A percentile compares a stretch with the other conserved stretches of the same genome.
phyloP scores from a whole-genome alignment of 305 asterid genomes.

The Plantago rigida region DNA sequence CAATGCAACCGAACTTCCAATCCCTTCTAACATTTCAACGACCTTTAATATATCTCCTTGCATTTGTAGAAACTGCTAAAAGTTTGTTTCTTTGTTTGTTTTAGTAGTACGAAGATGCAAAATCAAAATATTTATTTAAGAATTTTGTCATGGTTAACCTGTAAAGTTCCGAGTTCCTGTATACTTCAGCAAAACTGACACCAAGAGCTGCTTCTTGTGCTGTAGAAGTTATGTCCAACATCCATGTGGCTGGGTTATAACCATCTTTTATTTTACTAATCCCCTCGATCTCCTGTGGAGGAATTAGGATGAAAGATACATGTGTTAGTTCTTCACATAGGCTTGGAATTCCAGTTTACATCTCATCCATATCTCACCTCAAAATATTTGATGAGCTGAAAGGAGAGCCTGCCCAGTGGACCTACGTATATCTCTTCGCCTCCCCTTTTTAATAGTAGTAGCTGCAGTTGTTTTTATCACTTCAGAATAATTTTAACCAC shows the following conservation, averaged over 20 bases:
- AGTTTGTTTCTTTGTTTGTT: not conserved
- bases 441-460: constrained; percentile 48
- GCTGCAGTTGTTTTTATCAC: constrained; percentile 15
- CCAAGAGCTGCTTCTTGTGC: constrained; percentile 24
- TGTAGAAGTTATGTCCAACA: constrained; percentile 37
- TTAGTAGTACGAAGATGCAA: not conserved
- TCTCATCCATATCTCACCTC: constrained; percentile 27
- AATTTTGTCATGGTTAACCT: constrained; percentile 21
- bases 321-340: constrained; percentile 1
- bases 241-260: constrained; percentile 46
- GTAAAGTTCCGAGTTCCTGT: constrained; percentile 35
- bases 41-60: not conserved
- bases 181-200: constrained; percentile 32
- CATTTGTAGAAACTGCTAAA: not conserved
- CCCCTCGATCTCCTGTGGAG: constrained; percentile 26
- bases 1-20: not conserved
- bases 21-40: no score
- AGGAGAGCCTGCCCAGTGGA: constrained; percentile 33
- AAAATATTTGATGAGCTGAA: constrained; percentile 38
- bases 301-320: not conserved
- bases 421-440: constrained; percentile 49
- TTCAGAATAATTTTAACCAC: constrained; percentile 15
- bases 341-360: constrained; percentile 9
- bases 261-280: constrained; percentile 38
- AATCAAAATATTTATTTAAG: not conserved